Conservation (phyloP, 1,139 yeast genomes). For the Hansenula lynferdii region DNA sequence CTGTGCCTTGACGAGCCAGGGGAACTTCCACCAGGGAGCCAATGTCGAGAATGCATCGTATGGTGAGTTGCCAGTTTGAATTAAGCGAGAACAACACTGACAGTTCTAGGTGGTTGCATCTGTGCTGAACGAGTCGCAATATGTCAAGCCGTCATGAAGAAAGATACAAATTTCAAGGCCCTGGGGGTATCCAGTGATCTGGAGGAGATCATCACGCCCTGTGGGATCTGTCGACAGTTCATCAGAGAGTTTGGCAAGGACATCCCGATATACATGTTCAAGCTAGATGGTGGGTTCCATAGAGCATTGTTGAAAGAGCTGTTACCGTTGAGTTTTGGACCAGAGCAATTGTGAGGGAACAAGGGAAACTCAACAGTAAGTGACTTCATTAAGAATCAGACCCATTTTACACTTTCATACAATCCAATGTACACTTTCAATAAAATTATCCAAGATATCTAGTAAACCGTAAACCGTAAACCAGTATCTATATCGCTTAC, state of each 20-base stretch:
- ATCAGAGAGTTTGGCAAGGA: conserved; percentile 65
- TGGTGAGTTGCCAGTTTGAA: conserved; percentile 31
- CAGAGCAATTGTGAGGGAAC: conserved; percentile 46
- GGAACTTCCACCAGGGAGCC: conserved; percentile 60
- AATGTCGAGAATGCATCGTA: conserved; percentile 92
- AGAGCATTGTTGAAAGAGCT: conserved; percentile 53
- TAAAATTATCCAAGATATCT: too few species aligned
- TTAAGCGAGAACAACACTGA: too few species aligned
- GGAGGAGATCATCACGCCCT: conserved; percentile 65
- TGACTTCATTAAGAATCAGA: too few species aligned
- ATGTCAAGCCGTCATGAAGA: conserved; percentile 54
- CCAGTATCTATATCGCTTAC: too few species aligned
- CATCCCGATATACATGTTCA: conserved; percentile 59
- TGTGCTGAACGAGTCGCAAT: conserved; percentile 91
- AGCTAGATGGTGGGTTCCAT: conserved; percentile 40
- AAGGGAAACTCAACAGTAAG: too few species aligned
- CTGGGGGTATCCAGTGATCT: conserved; percentile 72
- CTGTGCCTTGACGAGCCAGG: conserved; percentile 50
- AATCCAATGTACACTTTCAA: too few species aligned
- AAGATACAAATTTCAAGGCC: conserved; percentile 46
- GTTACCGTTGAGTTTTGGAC: conserved; percentile 85
- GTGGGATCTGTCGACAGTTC: conserved; percentile 92
- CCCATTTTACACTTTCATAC: too few species aligned
- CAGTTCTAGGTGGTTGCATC: conserved; percentile 47
- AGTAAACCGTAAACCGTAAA: too few species aligned